Percentiles rank a stretch among this genome's conserved stretches.
Conservation (phyloP, 805 yeast species). For the Saccharomycopsis fibuligera region DNA sequence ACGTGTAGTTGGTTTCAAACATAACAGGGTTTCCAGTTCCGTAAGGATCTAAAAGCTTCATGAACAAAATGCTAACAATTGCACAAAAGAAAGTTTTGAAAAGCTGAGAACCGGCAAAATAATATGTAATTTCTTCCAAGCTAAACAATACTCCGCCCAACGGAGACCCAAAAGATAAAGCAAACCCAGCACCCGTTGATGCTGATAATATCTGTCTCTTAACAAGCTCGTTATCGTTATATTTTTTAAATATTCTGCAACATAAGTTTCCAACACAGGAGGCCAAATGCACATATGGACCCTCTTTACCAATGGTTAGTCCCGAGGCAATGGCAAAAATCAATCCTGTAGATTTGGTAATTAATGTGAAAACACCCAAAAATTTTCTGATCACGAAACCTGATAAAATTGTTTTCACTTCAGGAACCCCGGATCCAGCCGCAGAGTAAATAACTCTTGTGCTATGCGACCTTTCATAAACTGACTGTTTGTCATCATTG, state of each 20-base stretch:
- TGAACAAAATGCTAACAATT: constrained; percentile 43
- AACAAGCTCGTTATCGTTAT: constrained; percentile 41
- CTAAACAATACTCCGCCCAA: constrained; percentile 53
- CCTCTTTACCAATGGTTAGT: constrained; percentile 52
- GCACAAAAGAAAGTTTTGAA: constrained; percentile 53
- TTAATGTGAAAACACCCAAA: constrained; percentile 44
- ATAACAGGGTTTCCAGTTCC: constrained; percentile 54
- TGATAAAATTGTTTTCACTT: constrained; percentile 52
- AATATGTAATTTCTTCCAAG: constrained; percentile 51
- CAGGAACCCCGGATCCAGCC: constrained; percentile 56
- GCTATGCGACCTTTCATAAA: not conserved
- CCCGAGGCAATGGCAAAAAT: constrained; percentile 53
- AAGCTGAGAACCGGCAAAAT: constrained; percentile 47
- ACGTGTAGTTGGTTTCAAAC: constrained; percentile 43
- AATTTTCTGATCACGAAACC: constrained; percentile 51
- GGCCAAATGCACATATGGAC: constrained; percentile 57
- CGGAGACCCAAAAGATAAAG: constrained; percentile 56
- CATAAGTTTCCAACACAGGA: constrained; percentile 51
- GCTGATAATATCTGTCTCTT: constrained; percentile 50
- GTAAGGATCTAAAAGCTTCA: constrained; percentile 50
- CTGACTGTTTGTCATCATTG: not conserved
- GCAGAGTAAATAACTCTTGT: constrained; percentile 39
- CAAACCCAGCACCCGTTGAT: constrained; percentile 53
- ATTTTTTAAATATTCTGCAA: constrained; percentile 41
- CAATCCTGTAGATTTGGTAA: constrained; percentile 42